These are phyloP conservation scores for Cyclotella atomus DNA, from an alignment of 108 stramenopile species.

Conservation along the genomic window DNA sequence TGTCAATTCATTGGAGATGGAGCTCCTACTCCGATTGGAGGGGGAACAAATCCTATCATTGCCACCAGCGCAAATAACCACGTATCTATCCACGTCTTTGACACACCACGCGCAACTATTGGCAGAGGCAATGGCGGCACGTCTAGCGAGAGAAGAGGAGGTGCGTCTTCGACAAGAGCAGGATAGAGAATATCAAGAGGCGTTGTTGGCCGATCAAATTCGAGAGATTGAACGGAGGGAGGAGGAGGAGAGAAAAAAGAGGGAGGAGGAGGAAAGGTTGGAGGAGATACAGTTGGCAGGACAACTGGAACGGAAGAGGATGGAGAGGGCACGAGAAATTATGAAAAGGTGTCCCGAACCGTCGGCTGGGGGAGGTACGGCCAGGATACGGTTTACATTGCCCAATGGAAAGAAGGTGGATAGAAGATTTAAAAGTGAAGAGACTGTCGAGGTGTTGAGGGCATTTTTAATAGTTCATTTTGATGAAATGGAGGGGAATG, in stretches of 20 bases:
- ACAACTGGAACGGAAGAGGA: slow-evolving; percentile 48
- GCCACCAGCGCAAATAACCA: slow-evolving; percentile 44
- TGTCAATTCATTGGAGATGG: slow-evolving; percentile 47
- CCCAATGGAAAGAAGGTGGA: slow-evolving; percentile 81
- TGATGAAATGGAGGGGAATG: slow-evolving; percentile 63
- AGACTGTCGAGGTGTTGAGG: slow-evolving; percentile 62
- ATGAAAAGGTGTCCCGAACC: slow-evolving; percentile 39
- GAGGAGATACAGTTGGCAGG: slow-evolving; percentile 27
- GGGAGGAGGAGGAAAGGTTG: slow-evolving; percentile 52
- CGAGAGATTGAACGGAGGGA: slow-evolving; percentile 43
- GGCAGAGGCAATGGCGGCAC: slow-evolving; percentile 56
- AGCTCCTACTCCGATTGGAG: slow-evolving; percentile 67
- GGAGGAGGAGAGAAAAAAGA: slow-evolving; percentile 46
- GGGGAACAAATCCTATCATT: slow-evolving; percentile 56
- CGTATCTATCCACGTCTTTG: slow-evolving; percentile 51
- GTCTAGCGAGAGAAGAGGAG: slow-evolving; percentile 76
- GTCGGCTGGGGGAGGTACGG: slow-evolving; percentile 36
- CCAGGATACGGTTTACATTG: slow-evolving; percentile 72
- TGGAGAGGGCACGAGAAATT: slow-evolving; percentile 51
- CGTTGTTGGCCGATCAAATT: slow-evolving; percentile 72
- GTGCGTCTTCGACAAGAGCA: slow-evolving; percentile 72
- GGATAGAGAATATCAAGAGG: slow-evolving; percentile 83
- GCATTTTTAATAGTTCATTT: slow-evolving; percentile 79
- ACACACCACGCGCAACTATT: slow-evolving; percentile 55
- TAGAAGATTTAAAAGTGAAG: slow-evolving; percentile 68